Evolutionary conservation across 2,329 filamentous ascomycete species (phyloP), one percentile per base, ranked within the genome.

Genomic region (Penicillium nordicum): DNA sequence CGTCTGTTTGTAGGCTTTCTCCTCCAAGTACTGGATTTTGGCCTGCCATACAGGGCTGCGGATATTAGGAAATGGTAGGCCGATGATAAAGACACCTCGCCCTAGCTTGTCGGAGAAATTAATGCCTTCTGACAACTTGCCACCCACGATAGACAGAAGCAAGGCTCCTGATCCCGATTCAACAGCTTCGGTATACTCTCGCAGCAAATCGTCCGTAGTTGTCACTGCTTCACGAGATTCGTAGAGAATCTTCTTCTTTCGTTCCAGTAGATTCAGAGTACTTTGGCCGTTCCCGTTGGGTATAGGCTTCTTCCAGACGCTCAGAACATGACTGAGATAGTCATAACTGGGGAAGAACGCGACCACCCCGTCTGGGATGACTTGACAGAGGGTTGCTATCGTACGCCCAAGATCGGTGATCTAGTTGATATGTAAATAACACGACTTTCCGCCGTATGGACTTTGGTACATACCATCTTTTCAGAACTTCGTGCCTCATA

Each of bases 261-360:
- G 60, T 57, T 71, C 63, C 45, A 77, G 71, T 2, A 69, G 53
- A 48, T 64, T 50, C 21, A 76, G 63, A 3, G 69, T 57, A 3
- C 65, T 72, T 50, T 68, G 60, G 14, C 60, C 63, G 16, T 59
- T 67, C 29, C 65, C 61, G 65, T 63, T 65, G 12, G 60, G 23
- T 7, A 64, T 70, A 7, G 69, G 65, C 49, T 69, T 74, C 63
- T 84, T 80, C 89, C 89, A 92, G 0, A 77, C 76, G 2, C 74
- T 70, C 7, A 88, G 76, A 7, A 96, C 90, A 45, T 86, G 84
- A 47, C 92, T 87, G 0, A 99, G 83, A 71, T 96, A 97, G 10
- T 88, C 84, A 72, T 99, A 97, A 73, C 92, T 96, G 1, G 94
- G 92, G 65, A 99, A 97, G 78, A 99, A 99, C 0, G 92, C 86